Percentiles rank a stretch among this genome's conserved stretches.
phyloP scores from a whole-genome alignment of 1,139 yeast species.

The Spencermartinsiella ligniputridi region DNA sequence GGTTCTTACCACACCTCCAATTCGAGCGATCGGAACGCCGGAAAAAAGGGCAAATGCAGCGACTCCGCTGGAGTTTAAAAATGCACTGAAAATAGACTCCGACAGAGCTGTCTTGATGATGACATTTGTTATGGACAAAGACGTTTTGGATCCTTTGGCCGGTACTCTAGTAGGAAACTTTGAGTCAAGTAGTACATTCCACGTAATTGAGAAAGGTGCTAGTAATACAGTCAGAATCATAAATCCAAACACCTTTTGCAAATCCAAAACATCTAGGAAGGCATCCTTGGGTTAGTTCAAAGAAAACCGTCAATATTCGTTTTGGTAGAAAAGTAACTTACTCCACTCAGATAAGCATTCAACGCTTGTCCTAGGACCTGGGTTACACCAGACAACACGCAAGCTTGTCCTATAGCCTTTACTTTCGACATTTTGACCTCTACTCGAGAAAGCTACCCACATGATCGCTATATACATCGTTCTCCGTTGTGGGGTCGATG shows the following conservation, averaged over 20 bases:
- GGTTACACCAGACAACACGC: background rate
- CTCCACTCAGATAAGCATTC: background rate
- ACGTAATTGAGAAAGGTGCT: conserved; percentile 6
- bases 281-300: conserved; percentile 1
- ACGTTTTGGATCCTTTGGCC: background rate
- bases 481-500: no score
- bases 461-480: no score
- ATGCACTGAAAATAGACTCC: conserved; percentile 3
- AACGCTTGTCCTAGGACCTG: conserved; percentile 2
- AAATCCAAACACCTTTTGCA: background rate
- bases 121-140: conserved; percentile 3
- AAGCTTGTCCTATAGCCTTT: background rate
- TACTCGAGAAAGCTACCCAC: no score
- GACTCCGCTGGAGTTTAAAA: conserved; percentile 4
- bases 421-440: background rate
- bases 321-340: background rate
- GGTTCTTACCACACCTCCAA: background rate
- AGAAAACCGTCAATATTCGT: background rate
- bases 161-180: conserved; percentile 2
- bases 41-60: conserved; percentile 1
- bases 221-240: conserved; percentile 5
- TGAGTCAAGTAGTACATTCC: conserved; percentile 3
- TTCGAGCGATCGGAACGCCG: conserved; percentile 1
- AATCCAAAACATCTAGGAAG: conserved; percentile 3
- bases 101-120: conserved; percentile 3